These are phyloP conservation scores for Primulina tabacum DNA, from an alignment of 257 asterid species.

Conservation along the genomic window DNA sequence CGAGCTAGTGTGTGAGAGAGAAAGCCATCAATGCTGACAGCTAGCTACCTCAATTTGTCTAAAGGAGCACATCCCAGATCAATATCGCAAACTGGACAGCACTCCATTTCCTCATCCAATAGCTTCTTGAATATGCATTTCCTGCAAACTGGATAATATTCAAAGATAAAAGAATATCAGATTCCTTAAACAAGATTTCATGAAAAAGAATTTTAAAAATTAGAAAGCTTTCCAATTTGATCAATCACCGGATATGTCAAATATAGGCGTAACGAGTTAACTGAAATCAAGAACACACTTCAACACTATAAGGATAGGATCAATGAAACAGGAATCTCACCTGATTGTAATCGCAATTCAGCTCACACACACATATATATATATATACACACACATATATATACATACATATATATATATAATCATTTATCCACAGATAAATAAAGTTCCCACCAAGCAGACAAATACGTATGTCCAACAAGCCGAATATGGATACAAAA, in stretches of 20 bases:
- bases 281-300: neutral
- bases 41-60: conserved; percentile 52
- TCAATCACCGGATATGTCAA: neutral
- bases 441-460: neutral
- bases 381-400: too few species aligned
- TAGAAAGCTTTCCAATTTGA: neutral
- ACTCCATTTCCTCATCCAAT: conserved; percentile 37
- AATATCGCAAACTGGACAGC: conserved; percentile 53
- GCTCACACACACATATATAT: neutral
- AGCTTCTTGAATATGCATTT: conserved; percentile 55
- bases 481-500: conserved; percentile 5
- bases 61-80: conserved; percentile 57
- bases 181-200: neutral
- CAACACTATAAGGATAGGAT: neutral
- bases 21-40: conserved; percentile 24
- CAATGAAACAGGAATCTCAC: conserved; percentile 6
- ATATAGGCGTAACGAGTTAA: neutral
- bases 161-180: too few species aligned
- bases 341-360: neutral
- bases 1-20: neutral
- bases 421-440: neutral
- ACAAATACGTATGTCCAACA: conserved; percentile 5
- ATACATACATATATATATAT: neutral
- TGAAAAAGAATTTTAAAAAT: neutral
- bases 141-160: conserved; percentile 46